A percentile compares a stretch with the other conserved stretches of the same genome.
Evolutionary conservation across 768 basidiomycete genomes (phyloP).

Genomic region (Cystofilobasidium capitatum): DNA sequence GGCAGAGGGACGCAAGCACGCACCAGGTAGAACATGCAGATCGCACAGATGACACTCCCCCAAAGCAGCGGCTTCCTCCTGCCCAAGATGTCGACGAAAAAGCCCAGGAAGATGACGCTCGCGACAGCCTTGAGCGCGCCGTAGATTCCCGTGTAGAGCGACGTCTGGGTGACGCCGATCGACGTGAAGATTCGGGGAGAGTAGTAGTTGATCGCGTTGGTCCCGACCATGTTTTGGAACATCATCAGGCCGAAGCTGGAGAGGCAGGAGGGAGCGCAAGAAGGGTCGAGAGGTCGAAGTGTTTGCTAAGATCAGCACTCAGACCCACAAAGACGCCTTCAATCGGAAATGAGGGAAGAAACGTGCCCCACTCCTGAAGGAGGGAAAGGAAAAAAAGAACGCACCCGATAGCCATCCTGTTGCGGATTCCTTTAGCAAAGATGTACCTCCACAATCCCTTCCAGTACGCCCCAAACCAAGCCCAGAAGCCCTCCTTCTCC

Average conservation of each 20-base stretch:
- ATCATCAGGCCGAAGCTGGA: conserved; percentile 19
- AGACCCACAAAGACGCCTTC: no score
- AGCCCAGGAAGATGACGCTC: conserved; percentile 43
- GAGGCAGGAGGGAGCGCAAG: no score
- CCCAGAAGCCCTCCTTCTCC: not conserved
- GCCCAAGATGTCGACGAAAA: conserved; percentile 45
- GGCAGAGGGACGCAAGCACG: not conserved
- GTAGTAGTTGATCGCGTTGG: conserved; percentile 21
- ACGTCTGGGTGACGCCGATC: conserved; percentile 43
- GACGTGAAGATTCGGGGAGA: conserved; percentile 43
- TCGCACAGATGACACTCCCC: conserved; percentile 42
- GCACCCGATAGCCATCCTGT: conserved; percentile 18
- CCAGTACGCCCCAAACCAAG: conserved; percentile 18
- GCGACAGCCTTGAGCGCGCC: conserved; percentile 44
- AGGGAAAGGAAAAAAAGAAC: not conserved
- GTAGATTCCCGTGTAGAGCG: conserved; percentile 47
- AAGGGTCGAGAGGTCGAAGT: no score
- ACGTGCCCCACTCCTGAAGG: no score
- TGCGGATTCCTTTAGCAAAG: conserved; percentile 10
- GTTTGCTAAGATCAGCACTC: no score
- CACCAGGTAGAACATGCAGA: conserved; percentile 45
- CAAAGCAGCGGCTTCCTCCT: conserved; percentile 43
- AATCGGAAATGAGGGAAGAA: no score
- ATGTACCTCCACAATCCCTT: conserved; percentile 1
- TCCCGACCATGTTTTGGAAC: conserved; percentile 25